A percentile compares a stretch with the other conserved stretches of the same genome.
These are phyloP conservation scores for Pseudopediastrum boryanum DNA, from an alignment of 139 green algal species.

Conservation along the genomic window DNA sequence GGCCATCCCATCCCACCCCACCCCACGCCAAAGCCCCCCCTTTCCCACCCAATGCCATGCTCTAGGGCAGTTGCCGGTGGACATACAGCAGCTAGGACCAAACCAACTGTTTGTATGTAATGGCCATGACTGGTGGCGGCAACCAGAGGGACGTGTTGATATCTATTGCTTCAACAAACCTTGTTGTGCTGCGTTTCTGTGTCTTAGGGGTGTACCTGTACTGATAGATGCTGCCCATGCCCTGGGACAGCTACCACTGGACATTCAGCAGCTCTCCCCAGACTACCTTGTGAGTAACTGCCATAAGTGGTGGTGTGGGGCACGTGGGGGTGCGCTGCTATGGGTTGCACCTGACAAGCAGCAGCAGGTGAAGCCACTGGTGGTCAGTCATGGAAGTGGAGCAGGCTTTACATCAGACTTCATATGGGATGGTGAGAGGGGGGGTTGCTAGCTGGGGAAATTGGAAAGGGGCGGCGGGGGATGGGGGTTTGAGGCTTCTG, in stretches of 20 bases:
- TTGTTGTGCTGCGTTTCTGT: no score
- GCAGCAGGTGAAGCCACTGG: constrained; percentile 49
- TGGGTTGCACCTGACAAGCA: constrained; percentile 45
- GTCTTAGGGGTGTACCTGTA: constrained; percentile 66
- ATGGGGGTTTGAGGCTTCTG: background rate
- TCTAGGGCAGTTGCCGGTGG: constrained; percentile 49
- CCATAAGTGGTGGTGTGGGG: constrained; percentile 71
- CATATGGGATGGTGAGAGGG: constrained; percentile 66
- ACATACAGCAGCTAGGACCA: constrained; percentile 39
- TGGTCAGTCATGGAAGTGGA: constrained; percentile 61
- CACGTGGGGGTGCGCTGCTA: constrained; percentile 64
- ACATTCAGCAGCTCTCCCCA: constrained; percentile 37
- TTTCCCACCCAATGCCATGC: no score
- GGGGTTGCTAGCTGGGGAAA: no score
- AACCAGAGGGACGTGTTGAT: no score
- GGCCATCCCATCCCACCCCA: no score
- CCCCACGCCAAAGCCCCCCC: no score
- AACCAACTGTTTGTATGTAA: constrained; percentile 69
- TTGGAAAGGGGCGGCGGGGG: no score
- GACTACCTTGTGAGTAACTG: constrained; percentile 72
- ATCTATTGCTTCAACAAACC: no score
- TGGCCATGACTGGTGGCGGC: constrained; percentile 78
- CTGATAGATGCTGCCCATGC: constrained; percentile 71
- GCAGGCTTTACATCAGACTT: constrained; percentile 67
- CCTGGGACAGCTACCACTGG: constrained; percentile 49